These are phyloP conservation scores for Bisporella sp. DNA, from an alignment of 2,329 filamentous ascomycete species.

Conservation along the genomic window DNA sequence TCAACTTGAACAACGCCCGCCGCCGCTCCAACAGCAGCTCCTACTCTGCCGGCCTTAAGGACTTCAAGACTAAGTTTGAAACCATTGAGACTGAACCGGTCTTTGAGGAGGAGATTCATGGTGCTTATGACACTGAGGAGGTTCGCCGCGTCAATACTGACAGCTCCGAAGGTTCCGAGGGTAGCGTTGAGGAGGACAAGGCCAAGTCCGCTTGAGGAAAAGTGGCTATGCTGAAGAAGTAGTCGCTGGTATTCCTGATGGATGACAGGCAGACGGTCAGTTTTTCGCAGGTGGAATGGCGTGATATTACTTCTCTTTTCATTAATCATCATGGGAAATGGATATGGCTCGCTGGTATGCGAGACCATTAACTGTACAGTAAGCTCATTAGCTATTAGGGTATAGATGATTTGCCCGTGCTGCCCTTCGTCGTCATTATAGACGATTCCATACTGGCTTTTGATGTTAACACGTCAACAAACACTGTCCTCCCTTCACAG, in stretches of 20 bases:
- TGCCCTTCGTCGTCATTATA: too few relatives aligned
- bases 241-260: constrained; percentile 11
- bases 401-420: constrained; percentile 17
- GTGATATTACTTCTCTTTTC: constrained; percentile 18
- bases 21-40: constrained; percentile 89
- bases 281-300: constrained; percentile 18
- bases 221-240: constrained; percentile 5
- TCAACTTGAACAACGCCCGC: constrained; percentile 77
- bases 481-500: too few relatives aligned
- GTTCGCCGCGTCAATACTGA: constrained; percentile 24
- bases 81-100: constrained; percentile 81
- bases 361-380: constrained; percentile 23
- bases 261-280: constrained; percentile 13
- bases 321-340: background rate
- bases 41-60: constrained; percentile 59
- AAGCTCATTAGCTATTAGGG: constrained; percentile 21
- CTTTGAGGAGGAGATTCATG: constrained; percentile 82
- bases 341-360: constrained; percentile 15
- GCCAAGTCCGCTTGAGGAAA: constrained; percentile 30
- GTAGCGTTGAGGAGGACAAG: constrained; percentile 30
- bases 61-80: constrained; percentile 98
- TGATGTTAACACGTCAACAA: background rate
- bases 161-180: constrained; percentile 20
- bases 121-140: constrained; percentile 35
- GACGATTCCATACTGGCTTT: constrained; percentile 22